Percentiles rank a stretch among this genome's conserved stretches.
These are phyloP conservation scores for Coemansia sp. DNA, from an alignment of 192 early-diverging fungal genomes.

Conservation along the genomic window DNA sequence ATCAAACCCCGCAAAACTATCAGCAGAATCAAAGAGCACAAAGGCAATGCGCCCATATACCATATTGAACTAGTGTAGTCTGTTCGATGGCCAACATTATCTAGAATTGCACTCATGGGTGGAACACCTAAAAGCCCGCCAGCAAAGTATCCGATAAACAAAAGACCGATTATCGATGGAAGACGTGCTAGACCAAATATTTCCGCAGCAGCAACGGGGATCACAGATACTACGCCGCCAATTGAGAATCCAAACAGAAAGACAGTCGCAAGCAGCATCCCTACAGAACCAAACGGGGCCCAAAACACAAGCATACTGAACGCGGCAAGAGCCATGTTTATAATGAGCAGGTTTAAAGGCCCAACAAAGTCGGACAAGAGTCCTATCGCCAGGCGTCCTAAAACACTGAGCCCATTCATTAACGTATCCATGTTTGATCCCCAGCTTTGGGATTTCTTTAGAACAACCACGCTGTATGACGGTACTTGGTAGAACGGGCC, in stretches of 20 bases:
- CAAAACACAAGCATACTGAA: constrained; percentile 44
- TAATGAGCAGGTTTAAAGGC: constrained; percentile 43
- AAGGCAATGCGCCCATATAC: constrained; percentile 48
- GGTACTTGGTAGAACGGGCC: constrained; percentile 54
- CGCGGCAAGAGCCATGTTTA: constrained; percentile 29
- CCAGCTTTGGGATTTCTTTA: constrained; percentile 49
- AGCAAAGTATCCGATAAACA: constrained; percentile 46
- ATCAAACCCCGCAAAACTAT: constrained; percentile 37
- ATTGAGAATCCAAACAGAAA: constrained; percentile 50
- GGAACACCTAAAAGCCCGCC: constrained; percentile 51
- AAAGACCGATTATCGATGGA: constrained; percentile 46
- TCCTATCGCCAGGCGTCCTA: constrained; percentile 43
- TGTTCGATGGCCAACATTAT: constrained; percentile 49
- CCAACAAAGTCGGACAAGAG: constrained; percentile 40
- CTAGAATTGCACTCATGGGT: constrained; percentile 48
- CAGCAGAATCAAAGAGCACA: constrained; percentile 42
- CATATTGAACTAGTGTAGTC: constrained; percentile 46
- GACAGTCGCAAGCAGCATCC: constrained; percentile 27
- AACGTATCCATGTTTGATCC: constrained; percentile 54
- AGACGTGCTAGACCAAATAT: constrained; percentile 48
- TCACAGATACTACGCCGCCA: constrained; percentile 47
- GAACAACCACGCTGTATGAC: constrained; percentile 48
- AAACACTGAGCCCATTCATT: constrained; percentile 51
- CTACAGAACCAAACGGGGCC: constrained; percentile 46
- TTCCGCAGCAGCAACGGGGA: constrained; percentile 49